Conservation (phyloP, 805 yeast genomes). For the Wickerhamia fluorescens region DNA sequence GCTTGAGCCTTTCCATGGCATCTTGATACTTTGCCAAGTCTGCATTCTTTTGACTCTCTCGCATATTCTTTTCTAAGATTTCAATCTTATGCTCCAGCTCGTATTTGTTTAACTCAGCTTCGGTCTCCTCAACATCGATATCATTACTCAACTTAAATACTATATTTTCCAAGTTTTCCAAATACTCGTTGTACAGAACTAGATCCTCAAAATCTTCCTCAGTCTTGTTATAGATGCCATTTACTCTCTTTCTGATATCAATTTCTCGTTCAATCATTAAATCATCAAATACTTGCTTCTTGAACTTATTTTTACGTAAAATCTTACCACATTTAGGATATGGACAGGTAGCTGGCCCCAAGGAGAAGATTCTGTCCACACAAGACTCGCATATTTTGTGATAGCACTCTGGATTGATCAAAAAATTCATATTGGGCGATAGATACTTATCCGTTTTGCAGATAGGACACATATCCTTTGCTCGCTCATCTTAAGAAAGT, state of each 20-base stretch:
- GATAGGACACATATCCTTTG: constrained; percentile 88
- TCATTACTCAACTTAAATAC: constrained; percentile 70
- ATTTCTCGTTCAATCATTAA: constrained; percentile 85
- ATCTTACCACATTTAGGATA: constrained; percentile 86
- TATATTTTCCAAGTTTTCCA: constrained; percentile 78
- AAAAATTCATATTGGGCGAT: constrained; percentile 86
- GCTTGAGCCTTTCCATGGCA: constrained; percentile 42
- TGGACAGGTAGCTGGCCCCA: constrained; percentile 97
- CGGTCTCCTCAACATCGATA: constrained; percentile 62
- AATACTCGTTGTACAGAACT: constrained; percentile 62
- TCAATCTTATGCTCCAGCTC: constrained; percentile 68
- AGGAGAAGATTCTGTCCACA: constrained; percentile 87
- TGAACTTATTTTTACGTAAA: constrained; percentile 81
- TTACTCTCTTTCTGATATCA: constrained; percentile 76
- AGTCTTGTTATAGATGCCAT: constrained; percentile 71
- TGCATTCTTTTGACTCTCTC: constrained; percentile 51
- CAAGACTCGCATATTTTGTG: constrained; percentile 97
- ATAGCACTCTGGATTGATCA: constrained; percentile 95
- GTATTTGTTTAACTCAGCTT: constrained; percentile 56
- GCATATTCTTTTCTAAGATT: constrained; percentile 69
- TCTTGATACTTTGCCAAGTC: constrained; percentile 67
- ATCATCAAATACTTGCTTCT: constrained; percentile 89
- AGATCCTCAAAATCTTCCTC: constrained; percentile 61
- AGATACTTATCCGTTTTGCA: constrained; percentile 93
- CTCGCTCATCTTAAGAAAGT: constrained; percentile 43